Percentiles rank a stretch among this genome's conserved stretches.
Conservation (phyloP, 257 asterid species). For the Avicennia marina region DNA sequence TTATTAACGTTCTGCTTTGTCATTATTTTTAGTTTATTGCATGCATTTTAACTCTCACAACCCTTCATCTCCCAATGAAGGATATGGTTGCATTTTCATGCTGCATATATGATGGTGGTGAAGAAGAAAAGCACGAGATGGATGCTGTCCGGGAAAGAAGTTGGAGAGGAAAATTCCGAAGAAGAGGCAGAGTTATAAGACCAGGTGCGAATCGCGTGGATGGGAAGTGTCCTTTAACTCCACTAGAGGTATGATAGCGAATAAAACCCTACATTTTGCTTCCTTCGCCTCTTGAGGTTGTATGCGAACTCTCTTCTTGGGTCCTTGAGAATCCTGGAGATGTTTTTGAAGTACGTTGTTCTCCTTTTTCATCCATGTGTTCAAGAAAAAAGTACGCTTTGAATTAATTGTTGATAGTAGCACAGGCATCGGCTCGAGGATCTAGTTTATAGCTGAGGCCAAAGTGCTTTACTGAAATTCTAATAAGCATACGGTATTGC, state of each 20-base stretch:
- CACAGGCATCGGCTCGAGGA: too few relatives aligned
- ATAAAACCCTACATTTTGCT: too few relatives aligned
- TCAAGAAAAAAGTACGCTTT: too few relatives aligned
- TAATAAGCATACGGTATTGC: too few relatives aligned
- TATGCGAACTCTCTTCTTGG: too few relatives aligned
- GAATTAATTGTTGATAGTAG: too few relatives aligned
- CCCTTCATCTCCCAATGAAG: conserved; percentile 37
- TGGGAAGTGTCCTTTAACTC: conserved; percentile 96
- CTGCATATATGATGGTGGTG: conserved; percentile 94
- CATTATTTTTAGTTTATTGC: background rate
- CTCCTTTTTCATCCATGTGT: too few relatives aligned
- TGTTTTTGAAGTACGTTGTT: too few relatives aligned
- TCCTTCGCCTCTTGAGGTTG: too few relatives aligned
- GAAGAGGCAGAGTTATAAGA: conserved; percentile 85
- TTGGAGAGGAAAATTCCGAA: conserved; percentile 96
- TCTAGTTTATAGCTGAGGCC: too few relatives aligned
- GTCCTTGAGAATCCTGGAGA: too few relatives aligned
- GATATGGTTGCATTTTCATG: conserved; percentile 99
- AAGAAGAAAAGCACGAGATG: conserved; percentile 90
- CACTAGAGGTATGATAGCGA: conserved; percentile 83
- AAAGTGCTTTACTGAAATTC: too few relatives aligned
- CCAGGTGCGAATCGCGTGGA: conserved; percentile 94
- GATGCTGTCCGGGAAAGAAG: conserved; percentile 96
- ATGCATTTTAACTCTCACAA: background rate
- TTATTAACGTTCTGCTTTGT: background rate